phyloP scores from a whole-genome alignment of 257 asterid species.

The Cynanchum wilfordii region DNA sequence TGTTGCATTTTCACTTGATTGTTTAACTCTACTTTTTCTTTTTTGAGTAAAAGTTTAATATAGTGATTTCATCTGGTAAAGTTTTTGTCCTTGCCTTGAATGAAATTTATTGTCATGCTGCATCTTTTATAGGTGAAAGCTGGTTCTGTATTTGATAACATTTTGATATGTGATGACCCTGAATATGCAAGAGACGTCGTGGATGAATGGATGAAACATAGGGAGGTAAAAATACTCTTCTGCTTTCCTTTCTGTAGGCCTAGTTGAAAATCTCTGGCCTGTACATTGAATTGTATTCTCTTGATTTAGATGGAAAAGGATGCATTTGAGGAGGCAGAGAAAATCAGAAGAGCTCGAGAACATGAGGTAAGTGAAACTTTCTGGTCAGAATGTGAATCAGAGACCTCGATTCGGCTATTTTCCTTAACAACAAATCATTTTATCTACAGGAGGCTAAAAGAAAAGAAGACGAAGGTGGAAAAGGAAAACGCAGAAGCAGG shows the following conservation, averaged over 20 bases:
- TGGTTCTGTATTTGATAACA: constrained; percentile 73
- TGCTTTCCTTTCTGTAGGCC: constrained; percentile 11
- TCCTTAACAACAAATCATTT: neutral
- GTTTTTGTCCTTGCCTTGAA: neutral
- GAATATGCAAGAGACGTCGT: constrained; percentile 63
- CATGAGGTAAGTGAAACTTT: constrained; percentile 43
- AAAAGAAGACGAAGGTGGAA: constrained; percentile 83
- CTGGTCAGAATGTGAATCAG: constrained; percentile 14
- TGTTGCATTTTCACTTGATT: neutral
- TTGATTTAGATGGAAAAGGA: constrained; percentile 56
- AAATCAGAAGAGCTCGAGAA: constrained; percentile 62
- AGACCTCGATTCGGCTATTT: constrained; percentile 12
- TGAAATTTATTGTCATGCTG: constrained; percentile 7
- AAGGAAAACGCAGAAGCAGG: constrained; percentile 54
- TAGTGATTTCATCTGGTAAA: neutral
- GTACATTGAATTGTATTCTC: constrained; percentile 10
- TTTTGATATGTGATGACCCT: constrained; percentile 73
- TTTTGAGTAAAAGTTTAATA: neutral
- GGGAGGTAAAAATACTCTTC: constrained; percentile 52
- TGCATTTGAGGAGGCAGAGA: constrained; percentile 82
- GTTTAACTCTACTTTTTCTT: neutral
- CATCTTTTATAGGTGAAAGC: constrained; percentile 58
- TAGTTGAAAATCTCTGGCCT: constrained; percentile 7
- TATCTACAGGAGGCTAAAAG: constrained; percentile 51
- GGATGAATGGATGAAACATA: constrained; percentile 51